Evolutionary conservation across 2,329 filamentous ascomycete genomes (phyloP).

Genomic region (Pseudogymnoascus sp.): DNA sequence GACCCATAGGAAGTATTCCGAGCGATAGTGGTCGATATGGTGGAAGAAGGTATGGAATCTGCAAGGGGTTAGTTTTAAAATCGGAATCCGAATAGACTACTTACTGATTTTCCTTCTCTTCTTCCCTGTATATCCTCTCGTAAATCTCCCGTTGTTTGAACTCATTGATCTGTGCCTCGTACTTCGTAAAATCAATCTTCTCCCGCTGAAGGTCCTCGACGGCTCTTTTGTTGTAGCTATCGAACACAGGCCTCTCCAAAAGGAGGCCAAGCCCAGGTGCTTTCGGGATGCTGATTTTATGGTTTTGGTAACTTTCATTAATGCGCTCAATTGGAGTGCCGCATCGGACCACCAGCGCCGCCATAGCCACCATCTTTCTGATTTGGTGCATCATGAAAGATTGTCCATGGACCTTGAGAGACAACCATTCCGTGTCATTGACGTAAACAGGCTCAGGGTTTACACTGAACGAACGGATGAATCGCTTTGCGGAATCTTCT

Average conservation of each 20-base stretch:
- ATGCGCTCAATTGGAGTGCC: slow-evolving; percentile 70
- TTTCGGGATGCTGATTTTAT: slow-evolving; percentile 83
- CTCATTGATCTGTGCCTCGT: slow-evolving; percentile 68
- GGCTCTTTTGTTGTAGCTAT: slow-evolving; percentile 74
- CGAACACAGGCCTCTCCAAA: slow-evolving; percentile 86
- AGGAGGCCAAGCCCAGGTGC: slow-evolving; percentile 83
- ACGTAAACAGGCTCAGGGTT: slow-evolving; percentile 73
- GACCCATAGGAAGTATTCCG: slow-evolving; percentile 67
- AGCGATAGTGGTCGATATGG: slow-evolving; percentile 68
- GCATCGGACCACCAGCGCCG: slow-evolving; percentile 73
- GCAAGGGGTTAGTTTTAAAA: slow-evolving; percentile 16
- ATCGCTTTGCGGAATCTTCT: slow-evolving; percentile 79
- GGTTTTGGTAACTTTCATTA: slow-evolving; percentile 61
- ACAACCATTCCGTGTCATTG: slow-evolving; percentile 90
- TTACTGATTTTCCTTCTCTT: slow-evolving; percentile 81
- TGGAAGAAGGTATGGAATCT: slow-evolving; percentile 75
- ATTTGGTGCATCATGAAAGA: slow-evolving; percentile 99
- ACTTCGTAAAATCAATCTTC: slow-evolving; percentile 71
- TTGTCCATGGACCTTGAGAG: slow-evolving; percentile 91
- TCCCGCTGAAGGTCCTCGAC: slow-evolving; percentile 55
- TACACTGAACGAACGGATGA: slow-evolving; percentile 86
- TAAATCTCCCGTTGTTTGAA: slow-evolving; percentile 96
- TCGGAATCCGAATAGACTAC: slow-evolving; percentile 27
- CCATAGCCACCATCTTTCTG: slow-evolving; percentile 97
- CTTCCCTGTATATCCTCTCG: slow-evolving; percentile 79